Base-by-base conservation (phyloP, 106 monocot genomes). In the Ottelia alismoides region DNA sequence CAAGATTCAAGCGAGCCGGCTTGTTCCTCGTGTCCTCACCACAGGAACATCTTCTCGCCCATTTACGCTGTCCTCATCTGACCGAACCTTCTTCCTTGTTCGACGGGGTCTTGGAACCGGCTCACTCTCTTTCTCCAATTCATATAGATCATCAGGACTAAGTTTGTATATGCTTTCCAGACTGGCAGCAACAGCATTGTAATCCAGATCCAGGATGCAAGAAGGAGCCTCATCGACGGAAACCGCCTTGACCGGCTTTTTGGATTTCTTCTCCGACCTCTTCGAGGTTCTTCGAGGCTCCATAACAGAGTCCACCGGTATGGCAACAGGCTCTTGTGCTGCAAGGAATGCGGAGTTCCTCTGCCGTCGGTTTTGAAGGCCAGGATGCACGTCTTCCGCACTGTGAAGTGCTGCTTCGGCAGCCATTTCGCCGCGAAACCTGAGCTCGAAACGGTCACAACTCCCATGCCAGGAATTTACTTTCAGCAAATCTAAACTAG, bases 91-190 rank as follows among this genome's bases (percentile, higher is more conserved):
- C n/a, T 47, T 61, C 27, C 14, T 75, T 50, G 21, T 57, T 28
- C 46, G 3, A 47, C 16, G n/a, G 7, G 23, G 28, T 35, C 22
- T 31, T 11, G 18, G 43, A 1, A 30, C 40, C 22, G 25, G 40
- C 18, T 35, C 28, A 7, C 28, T 20, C 1, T 25, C 52, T 9
- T 51, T 47, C 32, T 74, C 73, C 35, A 65, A 26, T 7, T 84
- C 80, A 2, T 58, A 69, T 22, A 75, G 61, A 18, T 71, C 72
- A 11, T 64, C 78, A 20, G 93, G 88, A 68, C 93, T 94, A 23
- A 84, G 77, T 73, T 84, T 88, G 68, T 88, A 94, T 40, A 94
- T 72, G 66, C 75, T 94, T 77, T 94, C 93, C 0, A 94, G 76
- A 52, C 61, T 69, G n/a, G 80, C 83, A 0, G 93, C 93, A 3